Percentiles rank a stretch among this genome's conserved stretches.
Conservation (phyloP, 106 monocot species). For the Vanilla planifolia region DNA sequence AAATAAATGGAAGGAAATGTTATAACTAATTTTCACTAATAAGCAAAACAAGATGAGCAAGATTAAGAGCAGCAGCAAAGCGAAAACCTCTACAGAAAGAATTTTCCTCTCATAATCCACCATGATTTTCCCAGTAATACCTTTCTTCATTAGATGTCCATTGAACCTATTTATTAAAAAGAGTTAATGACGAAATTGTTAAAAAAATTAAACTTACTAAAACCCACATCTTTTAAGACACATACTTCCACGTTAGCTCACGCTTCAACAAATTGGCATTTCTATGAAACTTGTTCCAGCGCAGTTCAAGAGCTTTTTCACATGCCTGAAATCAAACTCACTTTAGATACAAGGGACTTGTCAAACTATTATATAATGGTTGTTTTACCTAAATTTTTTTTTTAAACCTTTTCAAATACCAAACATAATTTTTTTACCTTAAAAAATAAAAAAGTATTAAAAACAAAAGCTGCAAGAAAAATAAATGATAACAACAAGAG, state of each 20-base stretch:
- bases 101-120: slow-evolving; percentile 77
- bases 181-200: too few relatives aligned
- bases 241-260: slow-evolving; percentile 94
- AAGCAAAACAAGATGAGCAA: neutral
- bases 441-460: too few relatives aligned
- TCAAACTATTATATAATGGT: too few relatives aligned
- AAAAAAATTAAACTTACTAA: too few relatives aligned
- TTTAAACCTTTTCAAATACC: too few relatives aligned
- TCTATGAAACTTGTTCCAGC: slow-evolving; percentile 84
- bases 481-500: neutral
- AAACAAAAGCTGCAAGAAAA: neutral
- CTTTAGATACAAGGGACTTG: neutral
- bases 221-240: neutral
- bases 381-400: too few relatives aligned
- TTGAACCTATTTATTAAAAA: too few relatives aligned
- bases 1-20: neutral
- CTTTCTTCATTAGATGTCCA: slow-evolving; percentile 88
- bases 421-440: too few relatives aligned
- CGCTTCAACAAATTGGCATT: slow-evolving; percentile 82
- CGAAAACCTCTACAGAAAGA: slow-evolving; percentile 63
- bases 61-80: neutral
- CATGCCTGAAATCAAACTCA: slow-evolving; percentile 43
- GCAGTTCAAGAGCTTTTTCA: slow-evolving; percentile 71
- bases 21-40: neutral
- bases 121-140: slow-evolving; percentile 78